These are phyloP conservation scores for Xylaria sp. DNA, from an alignment of 2,329 filamentous ascomycete genomes.

Conservation along the genomic window DNA sequence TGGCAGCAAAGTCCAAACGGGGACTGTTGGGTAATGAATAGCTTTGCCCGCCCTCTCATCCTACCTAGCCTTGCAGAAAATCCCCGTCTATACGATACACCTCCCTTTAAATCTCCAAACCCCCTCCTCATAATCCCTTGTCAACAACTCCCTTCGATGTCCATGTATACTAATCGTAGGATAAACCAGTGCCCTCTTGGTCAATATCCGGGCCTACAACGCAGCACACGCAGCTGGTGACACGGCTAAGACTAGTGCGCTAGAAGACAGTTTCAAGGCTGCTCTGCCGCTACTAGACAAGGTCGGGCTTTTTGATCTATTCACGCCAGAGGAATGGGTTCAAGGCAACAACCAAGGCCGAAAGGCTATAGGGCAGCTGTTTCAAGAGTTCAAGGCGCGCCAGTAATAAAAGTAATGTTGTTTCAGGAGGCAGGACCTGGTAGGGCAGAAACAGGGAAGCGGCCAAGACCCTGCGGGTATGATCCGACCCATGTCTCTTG, in stretches of 20 bases:
- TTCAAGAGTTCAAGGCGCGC: conserved; percentile 40
- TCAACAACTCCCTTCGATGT: neutral
- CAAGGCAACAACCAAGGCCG: conserved; percentile 43
- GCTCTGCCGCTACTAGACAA: conserved; percentile 43
- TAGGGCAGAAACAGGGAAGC: neutral
- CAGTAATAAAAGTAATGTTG: conserved; percentile 10
- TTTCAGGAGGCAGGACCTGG: neutral
- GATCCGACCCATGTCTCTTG: no score
- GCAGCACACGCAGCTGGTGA: conserved; percentile 41
- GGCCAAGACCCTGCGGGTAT: neutral
- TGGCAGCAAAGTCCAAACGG: conserved; percentile 47
- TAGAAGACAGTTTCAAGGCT: conserved; percentile 41
- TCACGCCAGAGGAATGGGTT: conserved; percentile 46
- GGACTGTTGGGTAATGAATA: conserved; percentile 45
- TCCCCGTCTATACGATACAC: neutral
- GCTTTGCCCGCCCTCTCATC: neutral
- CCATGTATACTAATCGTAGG: conserved; percentile 6
- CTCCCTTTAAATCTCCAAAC: neutral
- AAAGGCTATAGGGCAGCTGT: conserved; percentile 42
- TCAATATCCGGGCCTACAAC: conserved; percentile 47
- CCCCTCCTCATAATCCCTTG: neutral
- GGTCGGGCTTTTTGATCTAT: conserved; percentile 46
- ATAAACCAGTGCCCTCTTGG: conserved; percentile 40
- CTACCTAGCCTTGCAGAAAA: neutral
- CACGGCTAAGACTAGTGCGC: conserved; percentile 31